These are phyloP conservation scores for Leccinum pallidistipes DNA, from an alignment of 1,284 basidiomycete genomes.

Conservation along the genomic window DNA sequence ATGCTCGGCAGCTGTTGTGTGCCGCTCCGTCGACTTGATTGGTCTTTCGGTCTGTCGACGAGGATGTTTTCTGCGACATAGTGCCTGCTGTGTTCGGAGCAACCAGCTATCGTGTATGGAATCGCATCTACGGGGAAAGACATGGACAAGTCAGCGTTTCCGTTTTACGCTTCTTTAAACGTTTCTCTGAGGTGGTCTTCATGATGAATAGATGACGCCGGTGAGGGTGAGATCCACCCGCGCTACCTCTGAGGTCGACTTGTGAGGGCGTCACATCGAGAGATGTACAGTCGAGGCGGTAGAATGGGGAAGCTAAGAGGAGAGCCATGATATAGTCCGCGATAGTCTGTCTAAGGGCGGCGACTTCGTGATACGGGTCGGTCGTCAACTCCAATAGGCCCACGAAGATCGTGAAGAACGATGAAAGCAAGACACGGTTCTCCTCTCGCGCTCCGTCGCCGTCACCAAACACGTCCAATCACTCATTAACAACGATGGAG, in stretches of 20 bases:
- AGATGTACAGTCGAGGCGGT: constrained; percentile 65
- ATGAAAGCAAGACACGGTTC: constrained; percentile 82
- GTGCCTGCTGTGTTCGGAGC: constrained; percentile 67
- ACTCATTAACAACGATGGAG: constrained; percentile 71
- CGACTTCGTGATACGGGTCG: constrained; percentile 93
- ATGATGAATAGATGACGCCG: no score
- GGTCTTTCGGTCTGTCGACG: constrained; percentile 60
- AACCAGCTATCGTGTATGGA: constrained; percentile 55
- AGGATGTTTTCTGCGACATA: constrained; percentile 71
- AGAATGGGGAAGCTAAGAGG: constrained; percentile 86
- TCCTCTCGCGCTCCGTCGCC: constrained; percentile 73
- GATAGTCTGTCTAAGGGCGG: constrained; percentile 86
- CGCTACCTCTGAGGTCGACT: constrained; percentile 18
- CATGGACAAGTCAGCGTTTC: no score
- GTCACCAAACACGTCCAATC: constrained; percentile 65
- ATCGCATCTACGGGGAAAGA: constrained; percentile 14
- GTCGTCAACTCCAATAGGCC: constrained; percentile 89
- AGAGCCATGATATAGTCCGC: constrained; percentile 92
- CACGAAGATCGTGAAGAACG: constrained; percentile 92
- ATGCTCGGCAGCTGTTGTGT: constrained; percentile 52
- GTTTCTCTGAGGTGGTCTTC: no score
- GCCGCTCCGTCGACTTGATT: constrained; percentile 71
- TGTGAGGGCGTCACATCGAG: constrained; percentile 51
- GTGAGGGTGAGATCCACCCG: constrained; percentile 42
- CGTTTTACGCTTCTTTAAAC: no score